Evolutionary conservation across 1,139 yeast genomes (phyloP).

Genomic region (Suzukiozyma palmioleophila): DNA sequence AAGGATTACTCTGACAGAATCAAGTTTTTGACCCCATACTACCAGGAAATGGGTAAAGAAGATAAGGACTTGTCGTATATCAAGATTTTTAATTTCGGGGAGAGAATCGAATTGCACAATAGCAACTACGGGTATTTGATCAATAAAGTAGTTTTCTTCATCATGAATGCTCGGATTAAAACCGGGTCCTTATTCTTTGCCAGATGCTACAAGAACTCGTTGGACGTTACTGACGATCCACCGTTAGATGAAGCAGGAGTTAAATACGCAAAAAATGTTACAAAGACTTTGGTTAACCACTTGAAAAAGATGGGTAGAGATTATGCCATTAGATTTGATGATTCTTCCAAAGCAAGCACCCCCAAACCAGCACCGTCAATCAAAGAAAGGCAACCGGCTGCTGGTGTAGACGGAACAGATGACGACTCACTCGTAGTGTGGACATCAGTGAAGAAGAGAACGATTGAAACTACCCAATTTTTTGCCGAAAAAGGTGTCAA

Average conservation of each 20-base stretch:
- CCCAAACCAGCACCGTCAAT: conserved; percentile 15
- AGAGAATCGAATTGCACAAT: conserved; percentile 72
- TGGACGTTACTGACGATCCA: conserved; percentile 58
- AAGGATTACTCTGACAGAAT: conserved; percentile 56
- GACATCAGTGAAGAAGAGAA: conserved; percentile 87
- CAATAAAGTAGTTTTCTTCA: conserved; percentile 82
- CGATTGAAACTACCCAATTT: conserved; percentile 71
- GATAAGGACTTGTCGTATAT: conserved; percentile 62
- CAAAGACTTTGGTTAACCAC: conserved; percentile 33
- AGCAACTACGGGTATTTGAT: conserved; percentile 84
- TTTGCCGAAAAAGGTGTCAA: conserved; percentile 58
- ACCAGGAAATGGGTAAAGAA: conserved; percentile 49
- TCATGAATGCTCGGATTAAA: conserved; percentile 83
- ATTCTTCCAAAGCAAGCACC: conserved; percentile 4
- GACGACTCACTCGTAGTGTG: conserved; percentile 68
- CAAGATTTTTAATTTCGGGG: conserved; percentile 88
- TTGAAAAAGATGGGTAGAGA: conserved; percentile 28
- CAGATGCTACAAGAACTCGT: conserved; percentile 64
- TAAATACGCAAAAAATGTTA: conserved; percentile 45
- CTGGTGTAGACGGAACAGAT: conserved; percentile 45
- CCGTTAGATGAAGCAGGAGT: conserved; percentile 59
- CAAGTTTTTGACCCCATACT: conserved; percentile 45
- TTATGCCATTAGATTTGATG: conserved; percentile 16
- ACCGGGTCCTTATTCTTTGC: conserved; percentile 87
- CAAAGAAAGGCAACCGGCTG: conserved; percentile 39